Evolutionary conservation across 352 stramenopile genomes (phyloP), one percentile per base, ranked within the genome.

Genomic region (Phytophthora macrochlamydospora): DNA sequence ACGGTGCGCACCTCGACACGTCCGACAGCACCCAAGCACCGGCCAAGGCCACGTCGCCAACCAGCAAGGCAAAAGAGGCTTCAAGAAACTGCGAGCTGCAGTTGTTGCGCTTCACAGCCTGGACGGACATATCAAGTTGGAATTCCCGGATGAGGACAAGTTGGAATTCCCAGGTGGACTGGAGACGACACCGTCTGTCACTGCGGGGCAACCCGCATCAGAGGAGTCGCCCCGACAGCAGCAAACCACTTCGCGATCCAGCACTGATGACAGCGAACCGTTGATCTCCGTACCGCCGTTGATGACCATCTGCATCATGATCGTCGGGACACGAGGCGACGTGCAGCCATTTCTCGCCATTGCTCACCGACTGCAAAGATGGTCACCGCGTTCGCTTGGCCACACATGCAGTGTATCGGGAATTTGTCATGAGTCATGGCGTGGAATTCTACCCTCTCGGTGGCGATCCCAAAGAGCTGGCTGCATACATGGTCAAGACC

Each of bases 381-480:
- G 92, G 92, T 0, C 94, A 98, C 65, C 83, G 89, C 13, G 94
- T 98, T 3, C 83, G 94, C 0, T 75, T 98, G 7, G 94, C 92
- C 3, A 97, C 91, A 0, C 93, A 98, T 60, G 79, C 81, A 4
- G 73, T 89, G 7, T 97, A 97, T 71, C 71, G 92, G 8, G 57
- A 82, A 13, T 91, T 89, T 37, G 90, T 98, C 18, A 83, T 72
- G 11, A 78, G 79, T 0, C 69, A 85, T 18, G 78, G 71, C 30
- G 66, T 92, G 33, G 83, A 90, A 70, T 92, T 92, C 58, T 89
- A 90, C 55, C 83, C 83, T 4, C 63, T 92, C 1, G 83, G 74
- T 0, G 79, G 81, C 11, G 83, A 90, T 46, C 83, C 81, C 12
- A 88, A 89, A 57, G 79, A 87, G 46, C 67, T 92, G 8, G 75